Evolutionary conservation across 1,139 yeast genomes (phyloP).

Genomic region (Protomyces arabidopsidicola): DNA sequence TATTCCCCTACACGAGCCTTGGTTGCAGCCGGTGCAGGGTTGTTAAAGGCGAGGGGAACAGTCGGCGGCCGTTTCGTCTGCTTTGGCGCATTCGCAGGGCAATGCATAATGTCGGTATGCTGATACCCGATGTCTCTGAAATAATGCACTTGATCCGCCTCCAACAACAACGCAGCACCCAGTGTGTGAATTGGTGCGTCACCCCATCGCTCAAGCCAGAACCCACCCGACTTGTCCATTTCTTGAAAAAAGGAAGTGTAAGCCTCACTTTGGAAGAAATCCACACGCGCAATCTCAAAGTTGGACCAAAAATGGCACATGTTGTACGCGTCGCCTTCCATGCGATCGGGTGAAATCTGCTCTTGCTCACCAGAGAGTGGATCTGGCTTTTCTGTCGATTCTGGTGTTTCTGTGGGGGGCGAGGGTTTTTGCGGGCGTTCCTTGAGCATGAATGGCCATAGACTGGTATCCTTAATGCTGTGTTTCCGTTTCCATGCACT

Average conservation of each 20-base stretch:
- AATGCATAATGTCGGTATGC: conserved; percentile 74
- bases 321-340: conserved; percentile 59
- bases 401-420: conserved; percentile 27
- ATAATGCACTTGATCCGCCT: conserved; percentile 69
- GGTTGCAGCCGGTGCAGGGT: too few species aligned
- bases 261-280: conserved; percentile 58
- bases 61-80: conserved; percentile 38
- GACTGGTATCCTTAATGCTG: conserved; percentile 49
- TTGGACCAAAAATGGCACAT: conserved; percentile 91
- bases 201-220: conserved; percentile 88
- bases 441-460: conserved; percentile 43
- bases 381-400: conserved; percentile 5
- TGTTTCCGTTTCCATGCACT: conserved; percentile 53
- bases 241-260: conserved; percentile 63
- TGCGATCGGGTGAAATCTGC: conserved; percentile 32
- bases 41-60: too few species aligned
- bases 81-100: conserved; percentile 63
- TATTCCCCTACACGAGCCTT: conserved; percentile 37
- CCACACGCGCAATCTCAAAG: conserved; percentile 81
- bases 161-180: conserved; percentile 69
- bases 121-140: conserved; percentile 85
- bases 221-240: conserved; percentile 70
- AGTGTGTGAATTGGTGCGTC: conserved; percentile 90
- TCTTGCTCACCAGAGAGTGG: conserved; percentile 31
- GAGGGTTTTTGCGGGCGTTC: conserved; percentile 36